Conservation (phyloP, 805 yeast genomes). For the Saturnispora sekii region DNA sequence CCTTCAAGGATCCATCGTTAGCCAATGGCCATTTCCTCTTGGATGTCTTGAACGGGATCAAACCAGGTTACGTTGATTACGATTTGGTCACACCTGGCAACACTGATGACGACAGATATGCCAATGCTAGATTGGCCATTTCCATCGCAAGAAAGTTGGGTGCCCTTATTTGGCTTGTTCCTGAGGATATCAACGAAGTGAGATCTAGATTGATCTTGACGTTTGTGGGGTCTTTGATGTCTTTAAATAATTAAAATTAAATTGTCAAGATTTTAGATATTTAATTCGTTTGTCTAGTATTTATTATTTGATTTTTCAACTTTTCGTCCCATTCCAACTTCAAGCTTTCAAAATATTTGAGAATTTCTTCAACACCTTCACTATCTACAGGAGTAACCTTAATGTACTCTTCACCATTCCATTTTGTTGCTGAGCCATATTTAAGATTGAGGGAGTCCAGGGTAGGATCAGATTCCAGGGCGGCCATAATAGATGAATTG, state of each 20-base stretch:
- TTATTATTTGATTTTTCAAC: constrained; percentile 57
- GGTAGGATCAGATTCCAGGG: constrained; percentile 42
- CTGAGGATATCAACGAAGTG: constrained; percentile 97
- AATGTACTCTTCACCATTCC: constrained; percentile 57
- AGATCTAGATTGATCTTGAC: constrained; percentile 89
- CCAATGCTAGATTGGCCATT: constrained; percentile 93
- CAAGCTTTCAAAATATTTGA: constrained; percentile 48
- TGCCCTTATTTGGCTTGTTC: constrained; percentile 97
- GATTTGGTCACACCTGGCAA: constrained; percentile 75
- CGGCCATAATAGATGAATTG: constrained; percentile 69
- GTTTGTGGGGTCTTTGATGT: constrained; percentile 92
- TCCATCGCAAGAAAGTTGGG: constrained; percentile 98
- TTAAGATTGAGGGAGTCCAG: constrained; percentile 36
- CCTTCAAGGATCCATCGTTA: constrained; percentile 74
- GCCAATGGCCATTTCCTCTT: constrained; percentile 73
- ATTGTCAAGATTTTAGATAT: not conserved
- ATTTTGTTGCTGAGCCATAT: constrained; percentile 64
- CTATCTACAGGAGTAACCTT: constrained; percentile 45
- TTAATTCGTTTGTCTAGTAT: constrained; percentile 20
- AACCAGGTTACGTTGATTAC: constrained; percentile 97
- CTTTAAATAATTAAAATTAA: not conserved
- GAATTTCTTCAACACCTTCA: constrained; percentile 60
- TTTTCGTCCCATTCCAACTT: constrained; percentile 64
- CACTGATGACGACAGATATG: constrained; percentile 79
- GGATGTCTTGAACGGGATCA: constrained; percentile 85